Evolutionary conservation across 169 alveolate species (phyloP).

Genomic region (Plasmodium ovale): DNA sequence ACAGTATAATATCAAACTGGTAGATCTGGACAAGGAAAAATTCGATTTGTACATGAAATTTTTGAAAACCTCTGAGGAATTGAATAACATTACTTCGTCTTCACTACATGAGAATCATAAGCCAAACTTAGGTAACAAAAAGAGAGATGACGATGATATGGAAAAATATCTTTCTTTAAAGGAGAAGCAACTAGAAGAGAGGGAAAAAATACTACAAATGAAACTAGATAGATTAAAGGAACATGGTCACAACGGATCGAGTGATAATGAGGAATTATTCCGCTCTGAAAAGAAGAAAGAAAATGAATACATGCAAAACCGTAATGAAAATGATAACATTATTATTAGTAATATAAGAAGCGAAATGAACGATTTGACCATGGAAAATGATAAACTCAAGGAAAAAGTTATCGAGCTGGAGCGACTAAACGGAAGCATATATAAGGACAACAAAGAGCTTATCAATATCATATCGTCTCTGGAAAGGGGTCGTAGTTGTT

Average conservation of each 20-base stretch:
- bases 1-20: conserved; percentile 38
- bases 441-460: conserved; percentile 61
- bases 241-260: neutral
- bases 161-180: neutral
- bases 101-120: conserved; percentile 2
- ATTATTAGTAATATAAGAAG: neutral
- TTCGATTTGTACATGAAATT: conserved; percentile 60
- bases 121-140: neutral
- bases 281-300: neutral
- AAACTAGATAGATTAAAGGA: neutral
- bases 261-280: neutral
- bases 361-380: conserved; percentile 35
- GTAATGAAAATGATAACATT: neutral
- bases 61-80: conserved; percentile 33
- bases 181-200: conserved; percentile 22
- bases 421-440: conserved; percentile 17
- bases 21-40: conserved; percentile 64
- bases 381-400: conserved; percentile 31
- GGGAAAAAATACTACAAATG: neutral
- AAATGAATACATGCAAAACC: neutral
- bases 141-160: neutral
- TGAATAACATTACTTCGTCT: conserved; percentile 24
- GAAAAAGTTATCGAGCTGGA: conserved; percentile 48
- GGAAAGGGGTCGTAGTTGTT: neutral
- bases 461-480: conserved; percentile 29